A percentile compares a stretch with the other conserved stretches of the same genome.
Evolutionary conservation across 2,329 filamentous ascomycete species (phyloP).

Genomic region (Tolypocladium nubicola): DNA sequence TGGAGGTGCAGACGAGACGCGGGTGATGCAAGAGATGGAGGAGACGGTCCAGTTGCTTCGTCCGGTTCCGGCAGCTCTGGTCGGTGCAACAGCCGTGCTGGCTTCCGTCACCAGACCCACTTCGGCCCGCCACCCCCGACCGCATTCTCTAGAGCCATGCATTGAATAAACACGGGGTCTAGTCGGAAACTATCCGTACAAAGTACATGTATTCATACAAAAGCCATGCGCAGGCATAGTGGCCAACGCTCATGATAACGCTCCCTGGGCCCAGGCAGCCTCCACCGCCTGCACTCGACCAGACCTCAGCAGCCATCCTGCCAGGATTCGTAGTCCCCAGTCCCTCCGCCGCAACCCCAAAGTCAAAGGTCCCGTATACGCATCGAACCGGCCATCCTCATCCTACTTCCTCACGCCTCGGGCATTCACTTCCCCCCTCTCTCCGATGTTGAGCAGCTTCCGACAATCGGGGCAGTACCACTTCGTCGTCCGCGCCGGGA

Average conservation of each 20-base stretch:
- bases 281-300: not conserved
- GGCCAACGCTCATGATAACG: not conserved
- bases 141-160: not conserved
- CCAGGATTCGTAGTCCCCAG: not conserved
- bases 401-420: conserved; percentile 37
- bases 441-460: conserved; percentile 49
- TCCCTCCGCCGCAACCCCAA: conserved; percentile 2
- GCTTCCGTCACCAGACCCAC: not conserved
- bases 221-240: not conserved
- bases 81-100: not conserved
- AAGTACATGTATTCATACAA: not conserved
- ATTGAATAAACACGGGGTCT: not conserved
- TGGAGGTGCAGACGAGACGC: not conserved
- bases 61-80: not conserved
- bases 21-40: not conserved
- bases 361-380: conserved; percentile 4
- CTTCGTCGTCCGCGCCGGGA: conserved; percentile 63
- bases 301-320: not conserved
- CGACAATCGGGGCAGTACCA: conserved; percentile 80
- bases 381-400: not conserved
- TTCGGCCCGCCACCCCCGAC: not conserved
- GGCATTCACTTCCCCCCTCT: conserved; percentile 53
- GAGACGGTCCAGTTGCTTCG: not conserved
- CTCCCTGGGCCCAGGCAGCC: not conserved
- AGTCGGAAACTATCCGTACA: not conserved